Evolutionary conservation across 345 rosid genomes (phyloP).

Genomic region (Limnanthes douglasii): DNA sequence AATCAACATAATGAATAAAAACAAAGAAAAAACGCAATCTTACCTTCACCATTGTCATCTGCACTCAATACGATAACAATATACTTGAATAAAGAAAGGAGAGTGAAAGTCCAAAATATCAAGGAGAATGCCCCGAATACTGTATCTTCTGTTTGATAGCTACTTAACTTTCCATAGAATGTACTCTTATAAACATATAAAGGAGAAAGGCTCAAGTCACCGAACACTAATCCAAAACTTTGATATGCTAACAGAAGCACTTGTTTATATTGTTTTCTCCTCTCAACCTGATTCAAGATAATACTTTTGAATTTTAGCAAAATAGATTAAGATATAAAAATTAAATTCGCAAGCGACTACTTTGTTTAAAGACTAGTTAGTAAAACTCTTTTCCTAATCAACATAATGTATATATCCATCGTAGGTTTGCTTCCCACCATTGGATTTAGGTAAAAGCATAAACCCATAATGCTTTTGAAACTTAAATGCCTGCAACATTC

Average conservation of each 20-base stretch:
- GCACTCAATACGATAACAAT: slow-evolving; percentile 37
- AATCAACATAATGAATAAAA: neutral
- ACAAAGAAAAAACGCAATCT: neutral
- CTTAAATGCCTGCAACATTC: too few species aligned
- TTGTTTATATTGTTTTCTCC: slow-evolving; percentile 27
- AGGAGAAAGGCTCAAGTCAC: slow-evolving; percentile 72
- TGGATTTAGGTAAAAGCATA: too few species aligned
- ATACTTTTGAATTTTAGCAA: too few species aligned
- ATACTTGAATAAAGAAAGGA: slow-evolving; percentile 69
- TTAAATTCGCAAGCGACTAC: too few species aligned
- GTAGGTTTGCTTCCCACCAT: too few species aligned
- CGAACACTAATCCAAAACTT: slow-evolving; percentile 75
- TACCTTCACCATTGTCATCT: slow-evolving; percentile 91
- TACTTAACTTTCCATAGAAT: slow-evolving; percentile 49
- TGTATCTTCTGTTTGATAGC: slow-evolving; percentile 46
- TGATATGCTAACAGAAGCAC: slow-evolving; percentile 60
- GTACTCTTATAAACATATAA: slow-evolving; percentile 70
- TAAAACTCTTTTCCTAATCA: too few species aligned
- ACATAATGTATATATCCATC: too few species aligned
- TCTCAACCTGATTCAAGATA: slow-evolving; percentile 39
- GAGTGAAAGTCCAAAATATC: slow-evolving; percentile 78
- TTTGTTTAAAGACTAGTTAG: too few species aligned
- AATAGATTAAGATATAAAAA: too few species aligned
- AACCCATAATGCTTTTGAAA: too few species aligned
- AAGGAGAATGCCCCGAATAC: slow-evolving; percentile 71